A percentile compares a stretch with the other conserved stretches of the same genome.
These are phyloP conservation scores for Backusella parvicylindrica DNA, from an alignment of 192 early-diverging fungal genomes.

Conservation along the genomic window DNA sequence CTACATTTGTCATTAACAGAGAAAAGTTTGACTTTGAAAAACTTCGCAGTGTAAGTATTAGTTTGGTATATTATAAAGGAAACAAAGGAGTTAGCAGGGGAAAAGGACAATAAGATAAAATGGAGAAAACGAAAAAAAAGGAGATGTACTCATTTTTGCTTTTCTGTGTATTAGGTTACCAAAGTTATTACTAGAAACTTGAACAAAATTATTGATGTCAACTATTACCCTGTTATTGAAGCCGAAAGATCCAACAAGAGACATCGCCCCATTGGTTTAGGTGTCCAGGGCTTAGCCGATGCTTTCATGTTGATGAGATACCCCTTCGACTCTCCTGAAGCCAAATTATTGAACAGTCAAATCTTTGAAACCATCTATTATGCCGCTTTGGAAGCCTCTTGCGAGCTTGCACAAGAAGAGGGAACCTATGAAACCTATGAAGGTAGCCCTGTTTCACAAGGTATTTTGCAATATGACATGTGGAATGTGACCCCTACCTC, in stretches of 20 bases:
- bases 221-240: slow-evolving; percentile 93
- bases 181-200: slow-evolving; percentile 91
- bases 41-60: slow-evolving; percentile 48
- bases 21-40: slow-evolving; percentile 78
- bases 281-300: slow-evolving; percentile 98
- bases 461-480: slow-evolving; percentile 91
- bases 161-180: slow-evolving; percentile 41
- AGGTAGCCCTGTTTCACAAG: slow-evolving; percentile 87
- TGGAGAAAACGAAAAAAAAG: background rate
- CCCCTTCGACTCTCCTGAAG: slow-evolving; percentile 89
- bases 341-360: slow-evolving; percentile 74
- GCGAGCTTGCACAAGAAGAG: slow-evolving; percentile 76
- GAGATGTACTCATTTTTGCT: background rate
- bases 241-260: slow-evolving; percentile 87
- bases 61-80: too few species aligned
- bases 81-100: background rate
- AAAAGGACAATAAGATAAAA: background rate
- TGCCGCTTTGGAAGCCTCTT: slow-evolving; percentile 87
- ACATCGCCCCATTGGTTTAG: slow-evolving; percentile 96
- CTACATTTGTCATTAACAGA: slow-evolving; percentile 71
- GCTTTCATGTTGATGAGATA: slow-evolving; percentile 93
- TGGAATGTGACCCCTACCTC: slow-evolving; percentile 82
- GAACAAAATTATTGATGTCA: slow-evolving; percentile 96
- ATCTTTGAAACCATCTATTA: slow-evolving; percentile 99
- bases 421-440: slow-evolving; percentile 88